A percentile compares a stretch with the other conserved stretches of the same genome.
phyloP scores from a whole-genome alignment of 176 grass and related monocot genomes.

The Ensete ventricosum region DNA sequence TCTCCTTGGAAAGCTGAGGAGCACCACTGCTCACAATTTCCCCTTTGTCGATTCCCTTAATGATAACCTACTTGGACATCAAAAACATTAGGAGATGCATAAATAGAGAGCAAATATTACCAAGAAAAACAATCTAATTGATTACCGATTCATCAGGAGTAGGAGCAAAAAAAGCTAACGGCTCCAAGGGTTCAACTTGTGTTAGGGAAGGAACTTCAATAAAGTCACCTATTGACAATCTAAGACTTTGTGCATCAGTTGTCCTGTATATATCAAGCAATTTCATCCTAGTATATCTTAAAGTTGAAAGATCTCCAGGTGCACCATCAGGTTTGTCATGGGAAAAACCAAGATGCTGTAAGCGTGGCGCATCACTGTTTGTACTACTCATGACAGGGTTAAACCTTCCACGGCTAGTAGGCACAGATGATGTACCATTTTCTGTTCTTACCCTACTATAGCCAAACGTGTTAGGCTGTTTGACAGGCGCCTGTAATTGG shows the following conservation, averaged over 20 bases:
- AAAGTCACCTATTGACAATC: constrained; percentile 45
- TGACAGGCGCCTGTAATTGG: constrained; percentile 33
- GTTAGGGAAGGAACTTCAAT: constrained; percentile 54
- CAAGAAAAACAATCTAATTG: constrained; percentile 17
- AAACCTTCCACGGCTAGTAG: constrained; percentile 50
- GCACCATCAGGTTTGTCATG: constrained; percentile 62
- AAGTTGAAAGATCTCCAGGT: constrained; percentile 39
- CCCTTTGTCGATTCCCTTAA: constrained; percentile 98
- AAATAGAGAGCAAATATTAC: not conserved
- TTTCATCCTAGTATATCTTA: constrained; percentile 97
- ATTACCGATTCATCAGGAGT: constrained; percentile 73
- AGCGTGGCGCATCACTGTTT: constrained; percentile 40
- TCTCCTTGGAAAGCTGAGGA: constrained; percentile 72
- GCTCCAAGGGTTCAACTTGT: constrained; percentile 60
- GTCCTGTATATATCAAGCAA: constrained; percentile 87
- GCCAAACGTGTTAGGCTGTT: constrained; percentile 34
- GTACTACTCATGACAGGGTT: constrained; percentile 36
- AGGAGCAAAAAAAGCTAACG: constrained; percentile 77
- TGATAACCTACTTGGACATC: constrained; percentile 39
- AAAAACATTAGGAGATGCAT: constrained; percentile 9
- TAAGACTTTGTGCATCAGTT: constrained; percentile 55
- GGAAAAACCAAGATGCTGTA: constrained; percentile 40
- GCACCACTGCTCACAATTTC: constrained; percentile 75
- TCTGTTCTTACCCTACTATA: constrained; percentile 71
- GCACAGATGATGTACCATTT: constrained; percentile 38